phyloP scores from a whole-genome alignment of 257 asterid species.

The Gentiana straminea region DNA sequence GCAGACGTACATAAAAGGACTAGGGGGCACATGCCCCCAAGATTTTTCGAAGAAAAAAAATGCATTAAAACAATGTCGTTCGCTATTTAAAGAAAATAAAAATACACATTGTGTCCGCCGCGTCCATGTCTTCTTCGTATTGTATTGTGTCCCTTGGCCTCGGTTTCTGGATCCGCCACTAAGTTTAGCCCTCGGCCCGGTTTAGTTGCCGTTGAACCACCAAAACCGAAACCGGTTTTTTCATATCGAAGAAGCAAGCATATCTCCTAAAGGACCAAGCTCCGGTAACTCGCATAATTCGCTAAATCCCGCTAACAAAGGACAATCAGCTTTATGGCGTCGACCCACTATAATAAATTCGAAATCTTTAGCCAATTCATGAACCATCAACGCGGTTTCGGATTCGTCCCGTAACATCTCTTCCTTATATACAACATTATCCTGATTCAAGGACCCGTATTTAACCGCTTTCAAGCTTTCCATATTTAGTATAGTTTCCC shows the following conservation, averaged over 20 bases:
- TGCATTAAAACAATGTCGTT: too few species aligned
- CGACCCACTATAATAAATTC: conserved; percentile 54
- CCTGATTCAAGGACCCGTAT: neutral
- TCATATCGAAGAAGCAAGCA: conserved; percentile 52
- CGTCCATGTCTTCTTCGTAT: too few species aligned
- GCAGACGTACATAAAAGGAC: too few species aligned
- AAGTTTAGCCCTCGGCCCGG: neutral
- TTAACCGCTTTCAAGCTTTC: conserved; percentile 8
- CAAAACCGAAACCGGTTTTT: conserved; percentile 44
- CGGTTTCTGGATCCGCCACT: neutral
- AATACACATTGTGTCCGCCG: too few species aligned
- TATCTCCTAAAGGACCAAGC: conserved; percentile 63
- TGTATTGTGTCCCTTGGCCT: too few species aligned
- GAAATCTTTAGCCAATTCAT: conserved; percentile 2
- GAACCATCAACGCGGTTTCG: conserved; percentile 13
- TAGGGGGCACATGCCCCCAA: too few species aligned
- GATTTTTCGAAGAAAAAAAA: too few species aligned
- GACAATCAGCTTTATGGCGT: conserved; percentile 42
- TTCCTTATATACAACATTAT: conserved; percentile 6
- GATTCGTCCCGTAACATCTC: conserved; percentile 15
- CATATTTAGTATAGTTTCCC: conserved; percentile 13
- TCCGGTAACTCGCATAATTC: conserved; percentile 70
- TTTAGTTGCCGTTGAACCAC: conserved; percentile 58
- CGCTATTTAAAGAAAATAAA: too few species aligned
- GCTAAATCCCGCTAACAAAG: conserved; percentile 44